Base-by-base conservation (phyloP, 75 land plant genomes). In the Selaginella moellendorffii region DNA sequence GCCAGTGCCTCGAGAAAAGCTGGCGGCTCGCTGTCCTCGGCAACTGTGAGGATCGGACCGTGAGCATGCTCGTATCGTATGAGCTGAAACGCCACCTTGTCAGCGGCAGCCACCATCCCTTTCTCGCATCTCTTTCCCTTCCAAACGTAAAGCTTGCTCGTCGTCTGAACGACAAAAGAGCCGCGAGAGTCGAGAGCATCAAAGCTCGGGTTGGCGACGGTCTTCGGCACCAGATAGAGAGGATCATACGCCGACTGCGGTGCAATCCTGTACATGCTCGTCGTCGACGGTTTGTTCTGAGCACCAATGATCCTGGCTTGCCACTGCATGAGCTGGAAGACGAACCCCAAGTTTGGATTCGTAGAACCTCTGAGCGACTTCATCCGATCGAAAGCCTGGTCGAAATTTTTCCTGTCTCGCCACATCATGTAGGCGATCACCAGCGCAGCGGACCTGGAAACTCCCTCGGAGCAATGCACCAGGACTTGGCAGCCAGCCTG, bases 161-260 rank as follows among this genome's bases (percentile, higher is more conserved):
- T 27, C 24, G 70, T 14, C 27, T 69, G 63, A 10, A 78, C 56
- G 28, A 78, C 54, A 71, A 78, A 78, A 26, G 74, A 73, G 21
- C 80, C 80, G 23, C 80, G 54, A 27, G 79, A 66, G 70, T 78
- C 80, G 29, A 78, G 31, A 64, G 70, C 63, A 23, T 63, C 31
- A 9, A 75, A 20, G n/a, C 54, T 54, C 23, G 66, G 70, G 0
- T 63, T 63, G 29, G 24, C 46, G 10, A 81, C 66, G 10, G 62
- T 20, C 26, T 81, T 81, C 17, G 83, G 83, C 1, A 81, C 83
- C 29, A 81, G 63, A 30, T 75, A 74, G 19, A 79, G 58, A 1
- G 83, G 82, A 51, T 71, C 83, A 54, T 80, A 80, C 0, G 82
- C 74, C 19, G 83, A 81, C 26, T 81, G 83, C 10, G 83, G 83